Evolutionary conservation across 1,139 yeast genomes (phyloP).

Genomic region (Lipomyces yarrowii): DNA sequence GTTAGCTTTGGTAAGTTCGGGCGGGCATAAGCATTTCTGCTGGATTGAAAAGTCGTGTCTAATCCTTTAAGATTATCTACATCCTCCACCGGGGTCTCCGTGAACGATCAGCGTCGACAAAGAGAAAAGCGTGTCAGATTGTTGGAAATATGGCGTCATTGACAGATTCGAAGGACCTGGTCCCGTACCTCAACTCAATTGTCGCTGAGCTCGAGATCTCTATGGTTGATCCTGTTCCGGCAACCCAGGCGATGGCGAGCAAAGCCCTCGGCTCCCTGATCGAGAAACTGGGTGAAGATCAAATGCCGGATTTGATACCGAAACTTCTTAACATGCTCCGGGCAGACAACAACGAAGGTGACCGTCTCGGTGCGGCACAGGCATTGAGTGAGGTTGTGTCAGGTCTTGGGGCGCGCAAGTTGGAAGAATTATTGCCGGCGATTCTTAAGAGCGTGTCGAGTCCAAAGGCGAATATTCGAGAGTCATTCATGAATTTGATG

Average conservation of each 20-base stretch:
- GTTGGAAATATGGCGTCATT: constrained; percentile 98
- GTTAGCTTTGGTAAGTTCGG: constrained; percentile 68
- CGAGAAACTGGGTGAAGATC: constrained; percentile 93
- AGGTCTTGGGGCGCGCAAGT: constrained; percentile 83
- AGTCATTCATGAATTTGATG: constrained; percentile 89
- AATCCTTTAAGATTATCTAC: constrained; percentile 54
- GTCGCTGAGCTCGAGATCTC: constrained; percentile 85
- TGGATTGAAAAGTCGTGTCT: neutral
- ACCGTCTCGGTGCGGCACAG: constrained; percentile 95
- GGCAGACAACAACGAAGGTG: constrained; percentile 84
- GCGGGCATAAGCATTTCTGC: neutral
- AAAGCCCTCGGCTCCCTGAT: constrained; percentile 96
- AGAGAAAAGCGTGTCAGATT: constrained; percentile 94
- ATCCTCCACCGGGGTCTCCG: constrained; percentile 94
- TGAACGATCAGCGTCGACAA: constrained; percentile 88
- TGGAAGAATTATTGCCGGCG: constrained; percentile 85
- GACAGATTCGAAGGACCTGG: constrained; percentile 82
- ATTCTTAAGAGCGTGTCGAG: constrained; percentile 75
- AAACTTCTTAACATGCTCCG: constrained; percentile 73
- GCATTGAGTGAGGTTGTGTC: constrained; percentile 91
- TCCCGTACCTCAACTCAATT: constrained; percentile 77
- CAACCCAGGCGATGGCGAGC: constrained; percentile 95
- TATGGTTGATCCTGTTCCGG: constrained; percentile 98
- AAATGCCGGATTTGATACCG: constrained; percentile 89
- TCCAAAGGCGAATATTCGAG: constrained; percentile 71